Base-by-base conservation (phyloP, 2,329 filamentous ascomycete species). In the Xylaria multiplex region DNA sequence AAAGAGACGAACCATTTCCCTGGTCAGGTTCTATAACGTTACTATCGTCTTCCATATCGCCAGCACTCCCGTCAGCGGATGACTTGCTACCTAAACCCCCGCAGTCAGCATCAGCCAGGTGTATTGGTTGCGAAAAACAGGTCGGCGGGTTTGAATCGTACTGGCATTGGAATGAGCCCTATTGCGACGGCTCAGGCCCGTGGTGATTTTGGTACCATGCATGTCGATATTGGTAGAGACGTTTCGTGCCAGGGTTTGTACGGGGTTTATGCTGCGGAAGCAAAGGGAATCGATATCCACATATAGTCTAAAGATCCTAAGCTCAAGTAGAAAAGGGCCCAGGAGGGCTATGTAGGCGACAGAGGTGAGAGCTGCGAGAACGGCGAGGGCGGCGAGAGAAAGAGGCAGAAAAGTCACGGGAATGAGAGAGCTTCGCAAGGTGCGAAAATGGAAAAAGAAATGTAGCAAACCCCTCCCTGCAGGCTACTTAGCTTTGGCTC, bases 21-120 rank as follows among this genome's bases (percentile, higher is more conserved):
- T 98, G 93, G 62, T 97, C 94, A 67, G 92, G 88, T 81, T 97
- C 93, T 75, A 97, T 90, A 68, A 95, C 86, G 64, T 88, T 90
- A 76, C 93, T 93, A 75, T 96, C 93, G 71, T 87, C 85, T 74
- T 93, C 90, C 66, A 79, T 79, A 11, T 81, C 83, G 68, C 72
- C 78, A 67, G 77, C 77, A 64, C 73, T 76, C 27, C 89, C 88
- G 64, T 91, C 88, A 70, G 79, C 79, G 4, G 89, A 90, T 46
- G 75, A 77, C 63, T 56, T 72, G 62, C 69, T 77, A 54, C 75
- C 75, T 77, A 55, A 30, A 42, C 24, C 37, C 9, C 30, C n/a
- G 2, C 19, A 52, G 42, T 61, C 40, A 62, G 37, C 6, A 55
- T 65, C 45, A 70, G 49, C 35, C 22, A 45, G 13, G 35, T 30